Evolutionary conservation across 768 basidiomycete genomes (phyloP).

Genomic region (Naganishia vishniacii): DNA sequence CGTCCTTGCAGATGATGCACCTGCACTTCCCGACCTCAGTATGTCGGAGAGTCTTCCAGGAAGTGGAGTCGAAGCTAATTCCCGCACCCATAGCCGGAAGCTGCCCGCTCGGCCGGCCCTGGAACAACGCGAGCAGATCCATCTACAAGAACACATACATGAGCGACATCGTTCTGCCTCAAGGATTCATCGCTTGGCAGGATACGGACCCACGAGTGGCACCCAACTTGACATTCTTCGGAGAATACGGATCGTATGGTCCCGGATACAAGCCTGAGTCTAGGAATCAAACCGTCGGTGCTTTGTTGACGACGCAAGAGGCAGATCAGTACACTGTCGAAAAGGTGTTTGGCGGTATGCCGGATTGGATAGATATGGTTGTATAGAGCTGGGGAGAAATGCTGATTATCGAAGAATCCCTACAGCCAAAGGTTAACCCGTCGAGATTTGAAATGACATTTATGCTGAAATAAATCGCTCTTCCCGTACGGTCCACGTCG

Average conservation of each 20-base stretch:
- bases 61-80: slow-evolving; percentile 56
- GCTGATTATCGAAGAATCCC: too few species aligned
- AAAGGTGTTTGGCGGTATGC: slow-evolving; percentile 19
- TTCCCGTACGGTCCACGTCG: too few species aligned
- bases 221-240: slow-evolving; percentile 17
- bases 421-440: too few species aligned
- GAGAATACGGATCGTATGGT: slow-evolving; percentile 16
- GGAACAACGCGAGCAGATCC: slow-evolving; percentile 59
- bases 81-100: slow-evolving; percentile 57
- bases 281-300: slow-evolving; percentile 5
- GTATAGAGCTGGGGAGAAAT: too few species aligned
- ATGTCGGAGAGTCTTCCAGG: slow-evolving; percentile 34
- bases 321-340: slow-evolving; percentile 10
- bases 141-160: slow-evolving; percentile 58
- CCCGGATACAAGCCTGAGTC: slow-evolving; percentile 10
- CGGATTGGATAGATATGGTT: slow-evolving; percentile 21
- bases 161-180: slow-evolving; percentile 39
- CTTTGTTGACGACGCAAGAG: slow-evolving; percentile 1
- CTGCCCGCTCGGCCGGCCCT: slow-evolving; percentile 63
- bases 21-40: slow-evolving; percentile 1
- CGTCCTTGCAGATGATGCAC: slow-evolving; percentile 17
- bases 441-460: too few species aligned
- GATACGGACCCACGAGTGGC: slow-evolving; percentile 18
- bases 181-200: slow-evolving; percentile 29
- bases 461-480: too few species aligned